A percentile compares a stretch with the other conserved stretches of the same genome.
Conservation (phyloP, 2,329 filamentous ascomycete genomes). For the Ophiostoma sp. region DNA sequence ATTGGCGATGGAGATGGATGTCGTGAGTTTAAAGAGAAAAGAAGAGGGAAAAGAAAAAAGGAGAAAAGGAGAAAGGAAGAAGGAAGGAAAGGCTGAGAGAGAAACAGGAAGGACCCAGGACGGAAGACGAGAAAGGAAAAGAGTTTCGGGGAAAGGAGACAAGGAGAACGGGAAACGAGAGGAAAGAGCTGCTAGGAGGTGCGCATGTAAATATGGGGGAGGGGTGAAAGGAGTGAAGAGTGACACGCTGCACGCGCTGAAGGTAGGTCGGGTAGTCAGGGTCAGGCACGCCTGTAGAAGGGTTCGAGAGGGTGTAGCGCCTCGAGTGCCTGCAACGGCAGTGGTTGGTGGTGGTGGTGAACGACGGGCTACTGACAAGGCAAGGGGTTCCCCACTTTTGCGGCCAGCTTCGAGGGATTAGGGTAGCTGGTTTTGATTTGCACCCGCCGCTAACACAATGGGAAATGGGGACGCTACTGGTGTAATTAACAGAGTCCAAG, state of each 20-base stretch:
- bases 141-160: slow-evolving; percentile 7
- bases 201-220: slow-evolving; percentile 18
- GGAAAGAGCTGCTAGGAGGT: not conserved
- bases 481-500: slow-evolving; percentile 1
- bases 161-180: not conserved
- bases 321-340: not conserved
- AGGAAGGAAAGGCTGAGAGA: not conserved
- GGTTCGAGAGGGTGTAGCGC: not conserved
- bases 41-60: not conserved
- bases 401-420: slow-evolving; percentile 16
- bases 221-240: slow-evolving; percentile 8
- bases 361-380: not conserved
- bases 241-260: not conserved
- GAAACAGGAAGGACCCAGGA: not conserved
- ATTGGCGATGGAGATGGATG: not conserved
- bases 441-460: slow-evolving; percentile 21
- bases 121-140: slow-evolving; percentile 2
- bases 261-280: too few species aligned
- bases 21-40: not conserved
- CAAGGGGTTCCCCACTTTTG: slow-evolving; percentile 20
- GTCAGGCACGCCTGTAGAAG: not conserved
- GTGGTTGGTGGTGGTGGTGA: not conserved
- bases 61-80: not conserved
- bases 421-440: slow-evolving; percentile 15
- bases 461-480: slow-evolving; percentile 18